A percentile compares a stretch with the other conserved stretches of the same genome.
Conservation (phyloP, 495 filamentous ascomycete genomes). For the Neurospora intermedia region DNA sequence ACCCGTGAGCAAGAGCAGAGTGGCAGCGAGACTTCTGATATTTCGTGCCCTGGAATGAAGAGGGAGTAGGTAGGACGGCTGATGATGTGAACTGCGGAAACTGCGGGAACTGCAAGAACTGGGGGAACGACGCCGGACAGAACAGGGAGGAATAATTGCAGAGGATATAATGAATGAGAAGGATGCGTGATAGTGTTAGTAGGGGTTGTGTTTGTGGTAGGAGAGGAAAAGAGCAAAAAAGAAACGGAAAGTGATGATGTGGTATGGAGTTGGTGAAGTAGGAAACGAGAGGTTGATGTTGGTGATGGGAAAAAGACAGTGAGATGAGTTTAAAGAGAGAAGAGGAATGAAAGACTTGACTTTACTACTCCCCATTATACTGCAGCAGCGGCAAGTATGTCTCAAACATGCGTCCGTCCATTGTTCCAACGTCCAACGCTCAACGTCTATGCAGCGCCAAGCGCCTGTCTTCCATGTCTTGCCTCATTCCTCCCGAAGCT, state of each 20-base stretch:
- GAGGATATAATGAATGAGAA: neutral
- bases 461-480: neutral
- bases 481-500: neutral
- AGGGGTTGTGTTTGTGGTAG: neutral
- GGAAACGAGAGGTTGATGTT: neutral
- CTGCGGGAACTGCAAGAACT: no score
- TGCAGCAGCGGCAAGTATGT: neutral
- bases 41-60: neutral
- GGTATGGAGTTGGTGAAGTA: neutral
- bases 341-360: neutral
- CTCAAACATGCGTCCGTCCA: neutral
- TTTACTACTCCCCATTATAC: neutral
- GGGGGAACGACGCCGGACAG: no score
- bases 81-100: neutral
- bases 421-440: neutral
- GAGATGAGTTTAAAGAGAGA: neutral
- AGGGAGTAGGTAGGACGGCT: neutral
- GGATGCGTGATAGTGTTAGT: neutral
- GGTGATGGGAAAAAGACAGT: no score
- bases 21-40: neutral
- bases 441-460: neutral
- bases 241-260: no score
- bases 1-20: neutral
- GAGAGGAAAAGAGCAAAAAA: no score
- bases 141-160: neutral